Conservation (phyloP, 768 basidiomycete genomes). For the Myochromella boudieri region DNA sequence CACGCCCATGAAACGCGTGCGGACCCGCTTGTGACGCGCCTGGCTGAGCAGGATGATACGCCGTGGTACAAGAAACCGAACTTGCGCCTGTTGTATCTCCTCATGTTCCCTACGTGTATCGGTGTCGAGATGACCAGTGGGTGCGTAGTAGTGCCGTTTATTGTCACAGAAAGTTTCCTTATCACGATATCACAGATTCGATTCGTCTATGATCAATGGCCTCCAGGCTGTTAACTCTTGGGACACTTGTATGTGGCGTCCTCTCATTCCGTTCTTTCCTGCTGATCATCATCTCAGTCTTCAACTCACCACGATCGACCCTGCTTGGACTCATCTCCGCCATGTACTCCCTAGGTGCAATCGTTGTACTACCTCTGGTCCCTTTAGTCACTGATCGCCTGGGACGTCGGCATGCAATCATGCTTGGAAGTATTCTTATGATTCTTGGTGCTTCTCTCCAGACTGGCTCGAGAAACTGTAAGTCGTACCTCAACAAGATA, state of each 20-base stretch:
- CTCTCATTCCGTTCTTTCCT: background rate
- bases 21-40: conserved; percentile 36
- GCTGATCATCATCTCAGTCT: conserved; percentile 36
- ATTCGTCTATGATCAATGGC: conserved; percentile 64
- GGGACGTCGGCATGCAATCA: conserved; percentile 52
- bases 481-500: conserved; percentile 13
- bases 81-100: conserved; percentile 50
- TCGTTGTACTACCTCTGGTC: conserved; percentile 53
- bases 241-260: conserved; percentile 43
- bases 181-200: conserved; percentile 36
- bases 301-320: conserved; percentile 50
- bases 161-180: background rate
- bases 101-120: conserved; percentile 60
- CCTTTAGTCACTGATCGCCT: conserved; percentile 48
- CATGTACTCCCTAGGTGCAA: conserved; percentile 61
- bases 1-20: conserved; percentile 12
- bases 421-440: conserved; percentile 51
- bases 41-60: conserved; percentile 48
- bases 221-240: conserved; percentile 59
- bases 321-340: conserved; percentile 57
- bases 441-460: conserved; percentile 46
- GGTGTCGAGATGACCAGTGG: conserved; percentile 66
- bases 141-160: conserved; percentile 26
- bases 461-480: conserved; percentile 49
- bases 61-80: conserved; percentile 68